A percentile compares a stretch with the other conserved stretches of the same genome.
Evolutionary conservation across 139 green algal genomes (phyloP).

Genomic region (Volvox reticuliferus): DNA sequence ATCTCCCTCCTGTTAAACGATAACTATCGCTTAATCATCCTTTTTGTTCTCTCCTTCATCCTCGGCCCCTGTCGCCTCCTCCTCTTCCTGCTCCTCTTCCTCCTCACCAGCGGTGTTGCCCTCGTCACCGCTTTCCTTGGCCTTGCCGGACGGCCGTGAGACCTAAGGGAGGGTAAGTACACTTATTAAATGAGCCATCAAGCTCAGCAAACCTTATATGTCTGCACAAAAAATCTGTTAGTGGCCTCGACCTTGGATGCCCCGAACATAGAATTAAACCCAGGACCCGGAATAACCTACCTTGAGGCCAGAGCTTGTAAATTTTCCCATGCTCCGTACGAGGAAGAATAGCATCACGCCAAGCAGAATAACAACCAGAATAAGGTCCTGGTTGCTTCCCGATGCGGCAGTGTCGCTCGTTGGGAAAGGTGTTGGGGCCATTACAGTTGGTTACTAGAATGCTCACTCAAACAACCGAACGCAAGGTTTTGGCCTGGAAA

Average conservation of each 20-base stretch:
- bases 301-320: constrained; percentile 27
- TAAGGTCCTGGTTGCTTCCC: not conserved
- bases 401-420: not conserved
- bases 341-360: constrained; percentile 40
- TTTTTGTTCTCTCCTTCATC: constrained; percentile 6
- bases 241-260: no score
- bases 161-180: not conserved
- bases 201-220: no score
- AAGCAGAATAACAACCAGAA: constrained; percentile 12
- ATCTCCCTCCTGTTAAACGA: no score
- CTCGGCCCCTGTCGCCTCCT: constrained; percentile 38
- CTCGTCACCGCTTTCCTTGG: constrained; percentile 23
- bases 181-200: no score
- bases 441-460: not conserved
- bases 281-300: not conserved
- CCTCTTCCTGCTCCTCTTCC: constrained; percentile 50
- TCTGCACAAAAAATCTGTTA: no score
- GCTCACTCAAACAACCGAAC: not conserved
- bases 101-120: constrained; percentile 35
- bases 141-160: constrained; percentile 30
- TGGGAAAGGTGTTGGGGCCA: constrained; percentile 25
- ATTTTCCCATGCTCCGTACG: not conserved
- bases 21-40: not conserved
- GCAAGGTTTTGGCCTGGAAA: not conserved
- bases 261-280: no score